Conservation (phyloP, 2,329 filamentous ascomycete species). For the Botrytis tulipae region DNA sequence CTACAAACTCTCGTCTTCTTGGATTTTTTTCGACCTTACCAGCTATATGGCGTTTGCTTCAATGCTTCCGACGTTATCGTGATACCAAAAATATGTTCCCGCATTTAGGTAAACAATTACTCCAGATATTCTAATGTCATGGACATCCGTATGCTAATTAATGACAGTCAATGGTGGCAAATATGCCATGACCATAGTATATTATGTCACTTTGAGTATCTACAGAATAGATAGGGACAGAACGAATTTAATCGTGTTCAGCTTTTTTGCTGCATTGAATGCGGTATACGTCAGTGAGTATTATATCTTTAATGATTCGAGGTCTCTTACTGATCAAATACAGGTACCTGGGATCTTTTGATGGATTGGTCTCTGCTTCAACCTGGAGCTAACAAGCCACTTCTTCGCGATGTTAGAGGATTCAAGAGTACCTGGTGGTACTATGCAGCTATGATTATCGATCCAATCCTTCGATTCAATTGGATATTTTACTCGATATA, state of each 20-base stretch:
- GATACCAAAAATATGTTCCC: slow-evolving; percentile 88
- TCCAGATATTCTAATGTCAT: background rate
- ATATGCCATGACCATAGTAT: slow-evolving; percentile 80
- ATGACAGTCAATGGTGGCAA: slow-evolving; percentile 76
- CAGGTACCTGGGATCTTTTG: slow-evolving; percentile 84
- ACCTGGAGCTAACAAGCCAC: slow-evolving; percentile 62
- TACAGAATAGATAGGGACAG: slow-evolving; percentile 70
- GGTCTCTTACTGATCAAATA: background rate
- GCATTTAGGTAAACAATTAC: slow-evolving; percentile 54
- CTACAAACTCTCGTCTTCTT: slow-evolving; percentile 74
- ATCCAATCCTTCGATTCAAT: slow-evolving; percentile 83
- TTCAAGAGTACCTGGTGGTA: slow-evolving; percentile 81
- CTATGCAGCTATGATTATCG: slow-evolving; percentile 78
- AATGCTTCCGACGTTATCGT: slow-evolving; percentile 84
- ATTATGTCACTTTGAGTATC: slow-evolving; percentile 74
- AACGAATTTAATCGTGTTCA: slow-evolving; percentile 66
- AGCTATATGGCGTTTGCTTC: slow-evolving; percentile 84
- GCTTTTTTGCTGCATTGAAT: slow-evolving; percentile 78
- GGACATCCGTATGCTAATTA: background rate
- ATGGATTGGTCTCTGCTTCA: slow-evolving; percentile 97
- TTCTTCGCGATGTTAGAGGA: slow-evolving; percentile 74
- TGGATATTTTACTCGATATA: slow-evolving; percentile 91
- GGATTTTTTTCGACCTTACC: slow-evolving; percentile 85
- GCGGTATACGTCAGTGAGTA: slow-evolving; percentile 73
- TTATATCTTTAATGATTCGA: no score